Base-by-base conservation (phyloP, 371 early-diverging fungal genomes). In the Gilbertella persicaria region DNA sequence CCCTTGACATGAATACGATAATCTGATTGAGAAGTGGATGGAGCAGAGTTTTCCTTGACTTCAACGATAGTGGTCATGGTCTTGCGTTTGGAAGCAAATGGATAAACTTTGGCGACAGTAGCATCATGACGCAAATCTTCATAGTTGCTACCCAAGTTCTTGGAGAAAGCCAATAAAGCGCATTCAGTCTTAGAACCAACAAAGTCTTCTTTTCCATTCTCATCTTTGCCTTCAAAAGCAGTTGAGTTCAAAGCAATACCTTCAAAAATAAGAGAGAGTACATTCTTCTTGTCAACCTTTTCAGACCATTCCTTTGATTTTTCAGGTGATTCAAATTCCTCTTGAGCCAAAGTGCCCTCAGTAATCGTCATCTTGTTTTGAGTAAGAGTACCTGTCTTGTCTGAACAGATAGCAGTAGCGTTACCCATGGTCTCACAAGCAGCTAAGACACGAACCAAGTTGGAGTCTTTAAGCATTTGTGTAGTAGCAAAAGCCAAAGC, bases 351-450 rank as follows among this genome's bases (percentile, higher is more conserved):
- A 7, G 70, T 62, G 26, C 88, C 91, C 52, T 86, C 80, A 10
- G 92, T 94, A 4, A 96, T 93, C 1, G 94, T 93, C 97, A 98
- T 97, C 50, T 80, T 82, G 83, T 98, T 98, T 70, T 92, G 89
- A 0, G 97, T 97, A 50, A 97, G 75, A 2, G 97, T 97, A 29
- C 97, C 99, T 3, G 97, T 97, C 79, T 97, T 97, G 78, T 98
- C 98, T 0, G 94, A 89, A 77, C 98, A 97, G 33, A 98, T 92
- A 12, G 94, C 92, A 17, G 97, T 98, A 29, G 96, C 95, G 53
- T 90, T 91, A 40, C 97, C 97, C 97, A 97, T 97, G 39, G 96
- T 97, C 79, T 98, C 99, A 71, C 97, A 97, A 5, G 99, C 94
- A 16, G 91, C 82, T 50, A 98, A 80, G 40, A 92, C 88, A 46